Base-by-base conservation (phyloP, 2,329 filamentous ascomycete genomes). In the Didymella keratinophila region DNA sequence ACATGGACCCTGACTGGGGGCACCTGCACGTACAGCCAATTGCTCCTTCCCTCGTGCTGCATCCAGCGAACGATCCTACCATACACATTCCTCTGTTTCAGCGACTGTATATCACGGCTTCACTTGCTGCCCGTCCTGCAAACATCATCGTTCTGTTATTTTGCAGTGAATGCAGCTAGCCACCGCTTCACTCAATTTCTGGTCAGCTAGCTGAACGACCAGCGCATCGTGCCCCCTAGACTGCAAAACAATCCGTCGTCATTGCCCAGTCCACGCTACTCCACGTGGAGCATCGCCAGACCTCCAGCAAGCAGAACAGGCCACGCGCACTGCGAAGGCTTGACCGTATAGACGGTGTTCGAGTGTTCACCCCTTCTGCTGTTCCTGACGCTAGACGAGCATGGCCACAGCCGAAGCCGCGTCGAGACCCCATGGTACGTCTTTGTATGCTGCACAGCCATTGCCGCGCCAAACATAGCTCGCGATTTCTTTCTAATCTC, bases 331-430 rank as follows among this genome's bases (percentile, higher is more conserved):
- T 14, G 23, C n/a, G 45, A 21, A 16, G 34, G 21, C 48, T 25
- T 25, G 48, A 36, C 16, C 39, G 21, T 39, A 32, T 27, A 16
- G 27, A 25, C 25, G 39, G 27, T 25, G 6, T 23, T 39, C 14
- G 41, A 37, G 41, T 21, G 14, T 16, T 16, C 23, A 41, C 43
- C 41, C 25, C 41, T 34, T 30, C 39, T 53, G 44, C 45, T 49
- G 51, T 58, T 46, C 51, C 56, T 58, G 45, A 39, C 56, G 56
- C 56, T 58, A 58, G 56, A 54, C 50, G 41, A 58, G 52, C 58
- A 81, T 81, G 79, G 79, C 79, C 51, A 78, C 78, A 58, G 75
- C 79, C 60, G 78, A 81, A 68, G 71, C 80, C 62, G 76, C 78
- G 34, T 68, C 77, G 62, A 74, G 75, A 62, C 76, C 79, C 48